Evolutionary conservation across 768 basidiomycete species (phyloP), one percentile per base, ranked within the genome.

Genomic region (Agaricus bisporus): DNA sequence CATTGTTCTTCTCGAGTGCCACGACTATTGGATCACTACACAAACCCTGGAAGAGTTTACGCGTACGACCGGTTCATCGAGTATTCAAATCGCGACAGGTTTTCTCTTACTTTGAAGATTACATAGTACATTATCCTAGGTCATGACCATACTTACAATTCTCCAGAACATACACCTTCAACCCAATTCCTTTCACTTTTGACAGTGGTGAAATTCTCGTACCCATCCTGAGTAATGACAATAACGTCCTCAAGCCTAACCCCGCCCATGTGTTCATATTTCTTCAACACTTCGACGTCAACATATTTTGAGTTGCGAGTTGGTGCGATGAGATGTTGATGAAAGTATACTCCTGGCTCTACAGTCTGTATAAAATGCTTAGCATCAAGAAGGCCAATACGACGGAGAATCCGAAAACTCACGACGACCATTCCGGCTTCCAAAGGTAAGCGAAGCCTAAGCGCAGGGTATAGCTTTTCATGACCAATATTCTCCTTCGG

Each of bases 231-330:
- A 0, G 83, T 91, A 57, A 99, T 83, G 6, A 90, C 68, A 3
- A 98, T 79, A 26, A 88, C 92, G 65, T 98, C 95, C 67, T 98
- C 95, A 58, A 98, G 95, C 48, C 95, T 73, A 2, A 98, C 88
- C 0, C 95, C 95, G 12, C 95, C 95, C 20, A 98, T 89, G 32
- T 71, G 69, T 61, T 90, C 84, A 62, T 93, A 98, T 46, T 72
- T 69, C 65, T 76, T 75, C 55, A 95, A 70, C 20, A 86, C 77
- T 12, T 78, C 83, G 38, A 81, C 79, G 63, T 94, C 74, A 58
- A 98, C 82, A 61, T 84, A 75, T 55, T 72, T 73, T 26, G 86
- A 84, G 60, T 78, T 69, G 41, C 82, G 78, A 41, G 84, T 74
- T 8, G 83, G 73, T 4, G 78, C 76, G n/a, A 95, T 72, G 17